Base-by-base conservation (phyloP, 2,329 filamentous ascomycete species). In the Stachybotrys chartarum region DNA sequence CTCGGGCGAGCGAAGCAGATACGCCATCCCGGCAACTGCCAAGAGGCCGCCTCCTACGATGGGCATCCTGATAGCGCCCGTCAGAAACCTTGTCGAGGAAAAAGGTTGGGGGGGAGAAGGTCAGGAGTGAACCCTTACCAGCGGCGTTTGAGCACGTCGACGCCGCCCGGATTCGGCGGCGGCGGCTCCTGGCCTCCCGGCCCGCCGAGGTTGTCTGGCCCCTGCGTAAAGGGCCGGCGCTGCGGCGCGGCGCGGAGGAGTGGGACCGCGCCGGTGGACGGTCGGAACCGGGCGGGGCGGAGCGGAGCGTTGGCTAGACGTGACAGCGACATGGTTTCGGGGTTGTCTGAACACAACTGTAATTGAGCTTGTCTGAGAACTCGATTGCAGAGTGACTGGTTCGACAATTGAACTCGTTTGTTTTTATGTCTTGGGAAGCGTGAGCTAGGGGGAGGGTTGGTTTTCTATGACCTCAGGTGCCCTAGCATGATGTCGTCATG, bases 151-250 rank as follows among this genome's bases (percentile, higher is more conserved):
- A 68, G 6, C 1, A 58, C 60, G 3, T 72, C 70, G 5, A 64
- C 59, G 4, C 65, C 68, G 7, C 64, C 66, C 0, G 68, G 64
- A 11, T 57, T 60, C 35, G 54, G 11, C 1, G 70, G 66, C 1
- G 59, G 57, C 3, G 63, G 60, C 55, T 66, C 56, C n/a, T 72
- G 70, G 39, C 68, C 70, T n/a, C 63, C 66, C 1, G 69, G 69
- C 2, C 70, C 69, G 17, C 70, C 69, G 14, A 71, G 60, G 50
- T 66, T 58, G 16, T 66, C 64, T 8, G 58, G 54, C 18, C 51
- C 52, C 30, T 49, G 52, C 5, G 52, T 59, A 30, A 54, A 42
- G 47, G 35, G 47, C n/a, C 60, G 59, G 50, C 54, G 24, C 48
- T 66, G 63, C 35, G 35, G 35, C 52, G 51, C 16, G 4, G 45